Evolutionary conservation across 2,329 filamentous ascomycete genomes (phyloP).

Genomic region (Aureobasidium sp.): DNA sequence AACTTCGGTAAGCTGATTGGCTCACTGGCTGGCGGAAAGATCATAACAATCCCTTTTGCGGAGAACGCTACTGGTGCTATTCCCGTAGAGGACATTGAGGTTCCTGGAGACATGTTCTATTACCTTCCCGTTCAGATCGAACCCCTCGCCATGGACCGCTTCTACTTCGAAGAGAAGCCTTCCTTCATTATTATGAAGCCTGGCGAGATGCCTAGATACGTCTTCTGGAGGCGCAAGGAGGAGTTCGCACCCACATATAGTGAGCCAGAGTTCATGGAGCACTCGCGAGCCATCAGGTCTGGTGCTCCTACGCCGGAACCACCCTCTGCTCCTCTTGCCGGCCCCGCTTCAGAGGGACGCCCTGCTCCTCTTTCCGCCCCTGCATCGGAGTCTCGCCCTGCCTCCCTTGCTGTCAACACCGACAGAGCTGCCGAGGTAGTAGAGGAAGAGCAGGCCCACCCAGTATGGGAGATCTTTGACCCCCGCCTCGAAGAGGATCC

Average conservation of each 20-base stretch:
- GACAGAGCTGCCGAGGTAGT: background rate
- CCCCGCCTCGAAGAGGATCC: background rate
- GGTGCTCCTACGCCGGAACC: background rate
- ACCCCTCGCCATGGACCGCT: background rate
- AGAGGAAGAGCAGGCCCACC: background rate
- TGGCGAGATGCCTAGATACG: background rate
- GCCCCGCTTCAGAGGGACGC: background rate
- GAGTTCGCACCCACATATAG: background rate
- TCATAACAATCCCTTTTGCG: background rate
- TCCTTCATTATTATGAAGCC: background rate
- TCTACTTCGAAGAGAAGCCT: background rate
- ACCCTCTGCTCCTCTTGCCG: background rate
- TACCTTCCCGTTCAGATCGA: background rate
- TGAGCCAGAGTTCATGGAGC: background rate
- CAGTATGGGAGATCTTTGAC: slow-evolving; percentile 3
- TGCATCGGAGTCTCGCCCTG: background rate
- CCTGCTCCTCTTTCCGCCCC: background rate
- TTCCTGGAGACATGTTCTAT: background rate
- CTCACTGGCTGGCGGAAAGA: background rate
- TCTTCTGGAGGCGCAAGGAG: background rate
- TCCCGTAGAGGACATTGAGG: background rate
- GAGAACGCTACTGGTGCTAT: background rate
- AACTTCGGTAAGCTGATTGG: background rate
- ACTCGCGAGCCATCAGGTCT: background rate
- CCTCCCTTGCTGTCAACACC: background rate